phyloP scores from a whole-genome alignment of 208 protist genomes.

The Leishmania tarentolae region DNA sequence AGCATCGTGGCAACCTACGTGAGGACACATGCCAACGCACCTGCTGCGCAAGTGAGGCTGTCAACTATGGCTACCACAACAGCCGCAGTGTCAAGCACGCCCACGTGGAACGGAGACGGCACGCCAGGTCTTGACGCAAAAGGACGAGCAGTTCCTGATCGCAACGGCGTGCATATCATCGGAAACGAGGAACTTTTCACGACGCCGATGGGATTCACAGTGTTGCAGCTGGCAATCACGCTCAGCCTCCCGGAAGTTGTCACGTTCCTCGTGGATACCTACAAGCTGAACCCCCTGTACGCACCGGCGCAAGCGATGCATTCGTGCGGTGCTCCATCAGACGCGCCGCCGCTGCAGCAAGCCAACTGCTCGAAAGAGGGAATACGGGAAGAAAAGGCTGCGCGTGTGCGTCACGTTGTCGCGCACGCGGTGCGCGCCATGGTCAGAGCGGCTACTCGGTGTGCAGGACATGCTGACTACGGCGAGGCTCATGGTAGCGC shows the following conservation, averaged over 20 bases:
- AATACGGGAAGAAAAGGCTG: not conserved
- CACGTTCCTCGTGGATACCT: slow-evolving; percentile 50
- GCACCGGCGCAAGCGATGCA: slow-evolving; percentile 29
- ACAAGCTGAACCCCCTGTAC: slow-evolving; percentile 64
- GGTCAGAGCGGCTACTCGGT: not conserved
- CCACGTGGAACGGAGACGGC: not conserved
- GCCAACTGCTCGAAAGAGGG: not conserved
- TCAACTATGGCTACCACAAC: not conserved
- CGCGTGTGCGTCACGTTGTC: slow-evolving; percentile 9
- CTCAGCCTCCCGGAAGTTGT: slow-evolving; percentile 55
- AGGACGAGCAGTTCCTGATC: not conserved
- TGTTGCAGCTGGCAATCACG: slow-evolving; percentile 66
- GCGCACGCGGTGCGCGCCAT: slow-evolving; percentile 4
- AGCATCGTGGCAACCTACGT: slow-evolving; percentile 31
- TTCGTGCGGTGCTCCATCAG: not conserved
- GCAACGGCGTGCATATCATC: slow-evolving; percentile 16
- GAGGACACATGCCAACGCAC: slow-evolving; percentile 20
- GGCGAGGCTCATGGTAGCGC: not conserved
- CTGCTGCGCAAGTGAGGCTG: slow-evolving; percentile 16
- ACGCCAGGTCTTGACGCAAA: not conserved
- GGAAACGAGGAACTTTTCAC: slow-evolving; percentile 52
- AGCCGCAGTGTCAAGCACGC: not conserved
- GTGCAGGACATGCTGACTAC: not conserved
- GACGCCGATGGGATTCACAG: slow-evolving; percentile 67
- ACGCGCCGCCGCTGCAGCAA: not conserved